A percentile compares a stretch with the other conserved stretches of the same genome.
phyloP scores from a whole-genome alignment of 768 basidiomycete genomes.

The Serendipita sp. region DNA sequence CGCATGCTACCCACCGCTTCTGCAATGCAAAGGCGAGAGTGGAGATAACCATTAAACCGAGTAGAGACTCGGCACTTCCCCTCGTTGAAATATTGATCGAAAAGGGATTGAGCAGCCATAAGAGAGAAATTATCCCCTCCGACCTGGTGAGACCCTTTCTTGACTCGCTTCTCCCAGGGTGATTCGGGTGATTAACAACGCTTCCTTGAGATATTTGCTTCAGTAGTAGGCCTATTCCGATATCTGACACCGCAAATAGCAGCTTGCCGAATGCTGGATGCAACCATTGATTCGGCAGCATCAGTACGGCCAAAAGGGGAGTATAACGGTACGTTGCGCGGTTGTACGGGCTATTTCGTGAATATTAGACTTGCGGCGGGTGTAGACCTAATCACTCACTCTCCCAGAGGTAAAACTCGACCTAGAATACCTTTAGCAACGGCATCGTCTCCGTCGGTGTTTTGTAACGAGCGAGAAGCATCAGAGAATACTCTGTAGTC shows the following conservation, averaged over 20 bases:
- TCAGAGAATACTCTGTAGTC: conserved; percentile 95
- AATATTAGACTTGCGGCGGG: conserved; percentile 1
- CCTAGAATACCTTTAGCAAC: conserved; percentile 37
- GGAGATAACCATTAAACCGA: conserved; percentile 62
- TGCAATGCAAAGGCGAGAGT: conserved; percentile 45
- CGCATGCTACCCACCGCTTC: conserved; percentile 41
- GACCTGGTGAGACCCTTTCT: conserved; percentile 23
- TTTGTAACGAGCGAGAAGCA: conserved; percentile 46
- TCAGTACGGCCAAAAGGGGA: conserved; percentile 69
- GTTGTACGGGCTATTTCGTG: conserved; percentile 56
- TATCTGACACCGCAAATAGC: conserved; percentile 70
- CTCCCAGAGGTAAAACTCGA: conserved; percentile 38
- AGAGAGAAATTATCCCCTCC: conserved; percentile 34
- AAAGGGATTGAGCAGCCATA: conserved; percentile 86
- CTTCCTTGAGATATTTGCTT: conserved; percentile 22
- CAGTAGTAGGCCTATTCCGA: conserved; percentile 62
- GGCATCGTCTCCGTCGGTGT: conserved; percentile 32
- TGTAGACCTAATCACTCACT: conserved; percentile 39
- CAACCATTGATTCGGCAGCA: conserved; percentile 65
- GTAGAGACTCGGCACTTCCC: conserved; percentile 84
- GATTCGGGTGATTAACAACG: conserved; percentile 25
- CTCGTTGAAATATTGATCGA: conserved; percentile 94
- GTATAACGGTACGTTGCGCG: conserved; percentile 95
- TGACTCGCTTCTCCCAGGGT: neutral
- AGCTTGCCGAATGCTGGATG: conserved; percentile 86